Base-by-base conservation (phyloP, 208 protist species). In the Leishmania lainsoni region DNA sequence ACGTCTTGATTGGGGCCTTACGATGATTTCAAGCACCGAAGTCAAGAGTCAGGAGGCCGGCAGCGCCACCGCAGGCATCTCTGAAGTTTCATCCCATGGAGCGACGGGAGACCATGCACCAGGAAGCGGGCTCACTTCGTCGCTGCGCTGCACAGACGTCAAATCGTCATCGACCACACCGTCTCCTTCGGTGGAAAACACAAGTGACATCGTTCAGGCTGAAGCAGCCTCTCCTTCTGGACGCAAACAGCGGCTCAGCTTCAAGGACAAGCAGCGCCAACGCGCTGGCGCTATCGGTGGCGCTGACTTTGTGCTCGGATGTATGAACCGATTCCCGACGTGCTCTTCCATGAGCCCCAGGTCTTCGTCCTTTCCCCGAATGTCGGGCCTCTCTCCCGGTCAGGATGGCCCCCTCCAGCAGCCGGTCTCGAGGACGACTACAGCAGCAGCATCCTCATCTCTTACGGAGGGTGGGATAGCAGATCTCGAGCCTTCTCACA, bases 211-310 rank as follows among this genome's bases (percentile, higher is more conserved):
- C 49, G 22, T 14, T 26, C 51, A 71, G 17, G 14, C 2, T 6
- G 80, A 63, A 14, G 58, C 63, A 48, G 3, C 52, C 20, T 29
- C 80, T 49, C 45, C 22, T 14, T 14, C 49, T 49, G 74, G 74
- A 42, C 52, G 66, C 14, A 84, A 84, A 35, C 63, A 35, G 17
- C 74, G 74, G 0, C 68, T 84, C 48, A 84, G 80, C 45, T 84
- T 84, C 80, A 84, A 84, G 51, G 75, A 84, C 16, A 84, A 75
- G 68, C 80, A 84, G 54, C 80, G 80, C 14, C 74, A 76, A 56
- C n/a, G 75, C 51, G 39, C 76, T 32, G 48, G 54, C 26, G 59
- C 71, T 61, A 8, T 54, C 39, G 75, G 42, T 39, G 35, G 66
- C 32, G 35, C 51, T 32, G 29, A 17, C 49, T 42, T 12, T 26